These are phyloP conservation scores for Carex sylvatica DNA, from an alignment of 202 grass and related monocot species.

Conservation along the genomic window DNA sequence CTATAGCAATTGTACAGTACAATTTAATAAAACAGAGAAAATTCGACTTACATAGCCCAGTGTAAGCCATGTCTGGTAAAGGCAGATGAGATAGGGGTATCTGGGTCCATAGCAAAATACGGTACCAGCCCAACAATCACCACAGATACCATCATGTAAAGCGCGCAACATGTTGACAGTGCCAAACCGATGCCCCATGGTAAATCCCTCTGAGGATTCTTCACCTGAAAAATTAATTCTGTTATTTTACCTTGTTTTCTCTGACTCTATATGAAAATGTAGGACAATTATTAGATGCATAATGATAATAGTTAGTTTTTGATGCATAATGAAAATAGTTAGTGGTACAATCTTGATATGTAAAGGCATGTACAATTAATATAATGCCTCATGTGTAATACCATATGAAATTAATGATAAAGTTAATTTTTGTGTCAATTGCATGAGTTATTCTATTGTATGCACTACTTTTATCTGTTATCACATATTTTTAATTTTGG, in stretches of 20 bases:
- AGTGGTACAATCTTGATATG: too few relatives aligned
- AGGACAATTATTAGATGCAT: slow-evolving; percentile 22
- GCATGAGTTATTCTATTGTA: too few relatives aligned
- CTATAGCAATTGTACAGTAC: background rate
- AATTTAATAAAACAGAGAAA: background rate
- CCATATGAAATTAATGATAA: too few relatives aligned
- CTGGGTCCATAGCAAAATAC: slow-evolving; percentile 93
- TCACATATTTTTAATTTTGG: too few relatives aligned
- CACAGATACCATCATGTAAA: slow-evolving; percentile 93
- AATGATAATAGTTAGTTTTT: too few relatives aligned
- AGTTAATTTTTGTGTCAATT: too few relatives aligned
- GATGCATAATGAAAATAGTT: too few relatives aligned
- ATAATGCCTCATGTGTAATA: too few relatives aligned
- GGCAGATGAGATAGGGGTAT: slow-evolving; percentile 97
- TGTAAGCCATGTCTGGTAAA: slow-evolving; percentile 88
- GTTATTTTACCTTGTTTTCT: background rate
- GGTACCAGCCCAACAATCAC: slow-evolving; percentile 96
- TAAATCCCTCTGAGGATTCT: slow-evolving; percentile 91
- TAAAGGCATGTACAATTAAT: too few relatives aligned
- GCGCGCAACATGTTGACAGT: slow-evolving; percentile 70
- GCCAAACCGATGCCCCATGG: slow-evolving; percentile 81
- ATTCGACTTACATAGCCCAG: slow-evolving; percentile 71
- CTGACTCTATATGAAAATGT: background rate
- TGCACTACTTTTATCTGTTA: too few relatives aligned
- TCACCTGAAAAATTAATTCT: slow-evolving; percentile 55